These are phyloP conservation scores for Dalbergia oliveri DNA, from an alignment of 306 rosid species.

Conservation along the genomic window DNA sequence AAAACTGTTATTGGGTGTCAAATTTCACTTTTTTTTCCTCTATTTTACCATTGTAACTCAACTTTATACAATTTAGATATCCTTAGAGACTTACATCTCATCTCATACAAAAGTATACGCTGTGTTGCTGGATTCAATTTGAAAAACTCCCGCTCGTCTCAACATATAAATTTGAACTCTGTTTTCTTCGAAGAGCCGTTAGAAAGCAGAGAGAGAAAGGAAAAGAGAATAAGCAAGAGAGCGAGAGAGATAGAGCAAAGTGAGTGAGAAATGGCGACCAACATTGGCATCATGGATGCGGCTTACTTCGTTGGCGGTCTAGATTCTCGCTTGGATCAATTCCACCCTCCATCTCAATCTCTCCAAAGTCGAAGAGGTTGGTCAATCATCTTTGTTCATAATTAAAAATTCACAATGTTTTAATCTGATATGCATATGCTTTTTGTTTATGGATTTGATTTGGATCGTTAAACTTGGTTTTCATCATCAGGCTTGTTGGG, in stretches of 20 bases:
- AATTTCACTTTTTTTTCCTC: no score
- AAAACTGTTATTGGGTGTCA: no score
- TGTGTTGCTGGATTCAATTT: constrained; percentile 24
- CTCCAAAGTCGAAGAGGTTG: constrained; percentile 85
- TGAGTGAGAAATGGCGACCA: constrained; percentile 69
- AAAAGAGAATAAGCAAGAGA: background rate
- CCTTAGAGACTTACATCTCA: no score
- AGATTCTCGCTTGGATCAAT: constrained; percentile 93
- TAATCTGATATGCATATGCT: no score
- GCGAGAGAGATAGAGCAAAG: background rate
- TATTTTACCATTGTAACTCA: no score
- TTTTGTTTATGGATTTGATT: no score
- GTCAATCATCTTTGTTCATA: no score
- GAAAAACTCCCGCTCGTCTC: constrained; percentile 72
- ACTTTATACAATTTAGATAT: no score
- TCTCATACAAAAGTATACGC: no score
- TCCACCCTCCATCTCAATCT: constrained; percentile 89
- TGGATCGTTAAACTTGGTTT: background rate
- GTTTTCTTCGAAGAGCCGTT: constrained; percentile 38
- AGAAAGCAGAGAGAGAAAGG: background rate
- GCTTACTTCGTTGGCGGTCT: constrained; percentile 97
- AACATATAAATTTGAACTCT: constrained; percentile 43
- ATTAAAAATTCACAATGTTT: no score
- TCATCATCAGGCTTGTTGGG: constrained; percentile 76
- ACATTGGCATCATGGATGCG: constrained; percentile 91